phyloP scores from a whole-genome alignment of 1,139 yeast species.

The Nakaseomyces kungkrabaensis region DNA sequence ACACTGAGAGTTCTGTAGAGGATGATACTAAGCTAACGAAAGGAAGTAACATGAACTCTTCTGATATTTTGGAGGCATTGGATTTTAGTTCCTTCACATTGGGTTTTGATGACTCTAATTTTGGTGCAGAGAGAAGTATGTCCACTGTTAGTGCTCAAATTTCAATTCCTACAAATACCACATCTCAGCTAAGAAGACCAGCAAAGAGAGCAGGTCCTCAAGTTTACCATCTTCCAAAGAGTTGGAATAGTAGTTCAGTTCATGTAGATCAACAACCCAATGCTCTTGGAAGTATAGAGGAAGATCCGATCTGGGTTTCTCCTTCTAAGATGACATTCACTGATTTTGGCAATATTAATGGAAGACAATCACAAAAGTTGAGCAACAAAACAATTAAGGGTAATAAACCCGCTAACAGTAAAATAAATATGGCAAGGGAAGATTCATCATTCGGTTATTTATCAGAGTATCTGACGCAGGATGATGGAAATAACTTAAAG shows the following conservation, averaged over 20 bases:
- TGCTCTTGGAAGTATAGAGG: conserved; percentile 7
- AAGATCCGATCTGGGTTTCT: conserved; percentile 30
- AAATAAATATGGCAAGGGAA: neutral
- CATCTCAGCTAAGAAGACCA: neutral
- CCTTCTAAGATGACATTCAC: conserved; percentile 25
- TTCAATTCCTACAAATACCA: neutral
- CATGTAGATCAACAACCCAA: neutral
- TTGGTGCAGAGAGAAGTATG: conserved; percentile 2
- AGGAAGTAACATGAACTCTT: neutral
- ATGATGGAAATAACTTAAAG: neutral
- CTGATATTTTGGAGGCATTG: conserved; percentile 18
- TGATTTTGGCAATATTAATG: conserved; percentile 12
- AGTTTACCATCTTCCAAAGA: neutral
- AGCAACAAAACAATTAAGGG: neutral
- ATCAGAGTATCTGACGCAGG: conserved; percentile 13
- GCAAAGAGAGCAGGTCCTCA: neutral
- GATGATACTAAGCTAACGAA: neutral
- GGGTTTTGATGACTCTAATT: conserved; percentile 20
- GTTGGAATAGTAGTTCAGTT: neutral
- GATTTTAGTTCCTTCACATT: conserved; percentile 28
- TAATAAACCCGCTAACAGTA: neutral
- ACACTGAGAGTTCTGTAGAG: neutral
- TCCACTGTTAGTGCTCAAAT: neutral
- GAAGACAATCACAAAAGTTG: neutral
- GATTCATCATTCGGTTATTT: conserved; percentile 22